A percentile compares a stretch with the other conserved stretches of the same genome.
Evolutionary conservation across 225 moss, liverwort and hornwort species (phyloP).

Genomic region (Sphagnum contortum): DNA sequence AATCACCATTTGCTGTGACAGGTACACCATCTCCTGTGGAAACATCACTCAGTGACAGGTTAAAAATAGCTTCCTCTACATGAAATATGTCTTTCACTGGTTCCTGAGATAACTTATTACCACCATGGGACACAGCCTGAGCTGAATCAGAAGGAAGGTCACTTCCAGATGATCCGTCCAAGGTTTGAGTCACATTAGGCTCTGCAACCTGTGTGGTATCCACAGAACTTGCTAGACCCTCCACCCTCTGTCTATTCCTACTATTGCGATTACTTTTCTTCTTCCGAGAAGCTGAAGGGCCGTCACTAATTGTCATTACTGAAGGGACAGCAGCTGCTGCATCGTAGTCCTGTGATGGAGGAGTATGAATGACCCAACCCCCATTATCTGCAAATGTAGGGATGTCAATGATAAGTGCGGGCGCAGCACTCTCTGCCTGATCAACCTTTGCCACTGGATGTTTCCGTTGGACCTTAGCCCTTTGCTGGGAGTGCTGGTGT

Average conservation of each 20-base stretch:
- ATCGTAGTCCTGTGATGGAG: constrained; percentile 19
- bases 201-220: constrained; percentile 59
- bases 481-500: constrained; percentile 23
- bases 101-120: constrained; percentile 11
- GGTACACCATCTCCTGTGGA: constrained; percentile 61
- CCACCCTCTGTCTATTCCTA: constrained; percentile 47
- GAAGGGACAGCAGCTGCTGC: constrained; percentile 7
- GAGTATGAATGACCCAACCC: constrained; percentile 37
- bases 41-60: constrained; percentile 35
- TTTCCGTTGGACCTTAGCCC: constrained; percentile 32
- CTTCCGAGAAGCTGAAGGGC: constrained; percentile 28
- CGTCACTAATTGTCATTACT: constrained; percentile 23
- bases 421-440: constrained; percentile 6
- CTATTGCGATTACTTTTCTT: constrained; percentile 48
- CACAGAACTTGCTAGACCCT: constrained; percentile 25
- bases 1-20: constrained; percentile 64
- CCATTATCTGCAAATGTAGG: constrained; percentile 16
- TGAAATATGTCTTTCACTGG: constrained; percentile 11
- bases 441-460: constrained; percentile 25
- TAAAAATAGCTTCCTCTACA: constrained; percentile 18
- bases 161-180: constrained; percentile 24
- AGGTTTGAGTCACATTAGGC: constrained; percentile 14
- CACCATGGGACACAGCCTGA: constrained; percentile 5
- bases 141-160: constrained; percentile 8
- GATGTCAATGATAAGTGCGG: constrained; percentile 1